A percentile compares a stretch with the other conserved stretches of the same genome.
Conservation (phyloP, 148 eudicot species). For the Pouteria glomerata region DNA sequence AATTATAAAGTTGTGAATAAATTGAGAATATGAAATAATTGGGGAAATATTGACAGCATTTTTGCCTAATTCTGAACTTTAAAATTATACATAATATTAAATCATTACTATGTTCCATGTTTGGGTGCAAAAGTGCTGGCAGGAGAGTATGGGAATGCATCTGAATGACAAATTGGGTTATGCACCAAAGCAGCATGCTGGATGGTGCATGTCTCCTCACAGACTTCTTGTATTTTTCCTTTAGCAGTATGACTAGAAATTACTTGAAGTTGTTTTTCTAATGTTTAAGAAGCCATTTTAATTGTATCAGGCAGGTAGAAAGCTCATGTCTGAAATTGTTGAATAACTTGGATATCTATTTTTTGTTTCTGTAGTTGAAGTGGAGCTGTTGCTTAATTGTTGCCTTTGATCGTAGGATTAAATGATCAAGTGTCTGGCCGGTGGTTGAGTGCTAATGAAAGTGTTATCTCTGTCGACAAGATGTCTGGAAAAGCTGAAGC, state of each 20-base stretch:
- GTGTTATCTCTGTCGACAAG: constrained; percentile 49
- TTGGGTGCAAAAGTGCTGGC: not conserved
- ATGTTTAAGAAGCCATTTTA: not conserved
- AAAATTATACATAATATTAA: not conserved
- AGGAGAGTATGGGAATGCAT: constrained; percentile 4
- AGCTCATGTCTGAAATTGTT: not conserved
- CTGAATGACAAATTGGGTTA: not conserved
- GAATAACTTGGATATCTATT: not conserved
- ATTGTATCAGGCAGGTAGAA: not conserved
- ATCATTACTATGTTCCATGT: not conserved
- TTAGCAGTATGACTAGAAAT: not conserved
- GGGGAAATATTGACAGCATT: not conserved
- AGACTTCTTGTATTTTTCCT: not conserved
- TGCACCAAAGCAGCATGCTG: not conserved
- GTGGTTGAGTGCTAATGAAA: constrained; percentile 64
- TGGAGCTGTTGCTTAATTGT: not conserved
- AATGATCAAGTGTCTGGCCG: constrained; percentile 44
- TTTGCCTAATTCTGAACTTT: not conserved
- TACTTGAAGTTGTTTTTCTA: not conserved
- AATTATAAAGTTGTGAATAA: not conserved
- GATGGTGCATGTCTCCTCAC: too few relatives aligned
- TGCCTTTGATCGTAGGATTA: constrained; percentile 26
- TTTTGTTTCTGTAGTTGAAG: not conserved
- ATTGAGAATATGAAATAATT: not conserved
- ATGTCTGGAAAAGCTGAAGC: constrained; percentile 73